A percentile compares a stretch with the other conserved stretches of the same genome.
Evolutionary conservation across 305 asterid species (phyloP).

Genomic region (Andrographis paniculata): DNA sequence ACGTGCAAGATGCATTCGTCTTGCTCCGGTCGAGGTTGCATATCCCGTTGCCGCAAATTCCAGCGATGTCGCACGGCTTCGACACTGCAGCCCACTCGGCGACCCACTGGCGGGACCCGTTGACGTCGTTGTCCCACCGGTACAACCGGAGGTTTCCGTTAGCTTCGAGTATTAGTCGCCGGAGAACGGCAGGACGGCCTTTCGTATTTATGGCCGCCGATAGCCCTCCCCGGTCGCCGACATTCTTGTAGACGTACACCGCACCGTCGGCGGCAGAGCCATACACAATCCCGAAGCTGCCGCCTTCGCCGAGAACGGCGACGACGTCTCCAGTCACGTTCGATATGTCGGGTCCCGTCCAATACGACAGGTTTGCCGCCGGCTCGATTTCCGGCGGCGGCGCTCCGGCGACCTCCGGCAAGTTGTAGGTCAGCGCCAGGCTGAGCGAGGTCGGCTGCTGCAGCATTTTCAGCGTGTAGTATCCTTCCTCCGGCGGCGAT

Average conservation of each 20-base stretch:
- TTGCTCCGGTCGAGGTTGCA: constrained; percentile 58
- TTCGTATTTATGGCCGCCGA: constrained; percentile 43
- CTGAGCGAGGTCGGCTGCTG: constrained; percentile 65
- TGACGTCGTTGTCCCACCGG: constrained; percentile 71
- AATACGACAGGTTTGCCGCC: constrained; percentile 47
- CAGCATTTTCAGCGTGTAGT: constrained; percentile 66
- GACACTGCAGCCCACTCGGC: constrained; percentile 61
- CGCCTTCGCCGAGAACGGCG: constrained; percentile 55
- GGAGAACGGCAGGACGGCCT: constrained; percentile 25
- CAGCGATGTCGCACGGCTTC: constrained; percentile 51
- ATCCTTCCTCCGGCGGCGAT: constrained; percentile 48
- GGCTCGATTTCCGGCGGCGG: constrained; percentile 27
- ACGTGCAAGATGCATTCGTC: constrained; percentile 44
- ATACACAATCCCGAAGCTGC: constrained; percentile 70
- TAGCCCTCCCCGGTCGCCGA: constrained; percentile 43
- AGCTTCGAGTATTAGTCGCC: constrained; percentile 58
- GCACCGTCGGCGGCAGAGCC: constrained; percentile 66
- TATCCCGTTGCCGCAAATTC: constrained; percentile 59
- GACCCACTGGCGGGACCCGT: constrained; percentile 52
- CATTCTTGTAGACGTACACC: constrained; percentile 68
- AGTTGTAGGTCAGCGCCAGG: constrained; percentile 60
- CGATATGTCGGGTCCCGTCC: constrained; percentile 76
- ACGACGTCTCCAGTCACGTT: constrained; percentile 65
- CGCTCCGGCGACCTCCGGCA: constrained; percentile 44
- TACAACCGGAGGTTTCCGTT: constrained; percentile 70